Evolutionary conservation across 1,139 yeast species (phyloP), one percentile per base, ranked within the genome.

Genomic region (Diutina pseudorugosa): DNA sequence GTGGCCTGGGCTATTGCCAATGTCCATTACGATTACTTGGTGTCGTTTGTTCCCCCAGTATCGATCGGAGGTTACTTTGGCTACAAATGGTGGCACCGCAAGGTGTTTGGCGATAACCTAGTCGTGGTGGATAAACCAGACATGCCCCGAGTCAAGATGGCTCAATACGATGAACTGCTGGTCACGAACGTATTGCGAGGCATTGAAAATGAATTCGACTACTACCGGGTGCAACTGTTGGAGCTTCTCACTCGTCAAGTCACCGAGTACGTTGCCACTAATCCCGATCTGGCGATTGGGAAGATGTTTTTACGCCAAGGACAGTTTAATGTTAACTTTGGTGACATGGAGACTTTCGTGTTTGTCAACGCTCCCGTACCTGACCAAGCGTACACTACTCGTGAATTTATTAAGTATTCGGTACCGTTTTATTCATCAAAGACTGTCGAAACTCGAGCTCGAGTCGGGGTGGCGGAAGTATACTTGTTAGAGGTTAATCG

Each of bases 31-130:
- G 64, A 69, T 54, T 58, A 64, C 11, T 52, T 71, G 8, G 54
- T 70, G 14, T 71, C 76, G 1, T 55, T 68, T 11, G 70, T 65
- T 0, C 79, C 79, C 1, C 78, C 79, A 1, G 51, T 63, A 2
- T 59, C 63, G 0, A 57, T 68, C 1, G 67, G 64, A 0, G 60
- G 64, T 1, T 71, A 63, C 56, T 70, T 59, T 51, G 59, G 59
- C 7, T 62, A 63, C 53, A 59, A 62, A 20, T 55, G 55, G 20
- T 52, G 57, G 54, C 56, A 57, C 53, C 57, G 41, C 41, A 41
- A 45, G 3, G 42, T 14, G n/a, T 27, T 27, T 14, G 23, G 16
- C 43, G 53, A 9, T 65, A 68, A 52, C 51, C 52, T 5, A 19
- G 41, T 45, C 52, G 21, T 53, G 33, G 44, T 20, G 14, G 55